Evolutionary conservation across 768 basidiomycete species (phyloP), one percentile per base, ranked within the genome.

Genomic region (Steccherinum ochraceum): DNA sequence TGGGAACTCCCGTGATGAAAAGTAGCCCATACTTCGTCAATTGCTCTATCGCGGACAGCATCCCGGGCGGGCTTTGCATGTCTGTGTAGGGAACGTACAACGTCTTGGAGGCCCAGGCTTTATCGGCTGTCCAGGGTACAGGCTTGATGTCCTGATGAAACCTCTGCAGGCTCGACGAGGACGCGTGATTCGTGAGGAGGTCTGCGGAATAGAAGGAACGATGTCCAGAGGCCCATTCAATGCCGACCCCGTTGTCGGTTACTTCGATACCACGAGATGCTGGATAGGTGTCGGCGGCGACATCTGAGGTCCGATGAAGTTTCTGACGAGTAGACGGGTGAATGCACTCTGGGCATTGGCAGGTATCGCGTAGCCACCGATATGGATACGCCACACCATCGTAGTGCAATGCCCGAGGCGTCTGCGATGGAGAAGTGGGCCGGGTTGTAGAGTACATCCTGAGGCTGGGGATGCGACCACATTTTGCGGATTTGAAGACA

Each of bases 291-390:
- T 80, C 71, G 11, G 64, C 45, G 0, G 80, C 76, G 20, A 89
- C 68, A 57, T 89, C 87, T 0, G 84, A 82, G 2, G 86, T 79
- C 46, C 78, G 70, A 60, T 83, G 82, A 0, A 92, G 71, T 59
- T 89, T 89, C 66, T 97, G 94, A 2, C 67, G 70, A 0, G 86
- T 92, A 3, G 82, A 78, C 0, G 89, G 84, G 58, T 96, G 89
- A 7, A 94, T 65, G 56, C 87, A 93, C 2, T 69, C 59, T 0
- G 79, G 68, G 40, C 86, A 91, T 51, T 78, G 80, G 58, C 93
- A 96, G 0, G 87, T 78, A 60, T 97, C 93, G 20, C 93, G 82
- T 10, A 98, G 77, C 84, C 90, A 93, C 49, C 81, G 67, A 59
- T 78, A 83, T 0, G 87, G 77, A 27, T 56, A 61, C 3, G 49